Base-by-base conservation (phyloP, 257 asterid species). In the Verbena officinalis region DNA sequence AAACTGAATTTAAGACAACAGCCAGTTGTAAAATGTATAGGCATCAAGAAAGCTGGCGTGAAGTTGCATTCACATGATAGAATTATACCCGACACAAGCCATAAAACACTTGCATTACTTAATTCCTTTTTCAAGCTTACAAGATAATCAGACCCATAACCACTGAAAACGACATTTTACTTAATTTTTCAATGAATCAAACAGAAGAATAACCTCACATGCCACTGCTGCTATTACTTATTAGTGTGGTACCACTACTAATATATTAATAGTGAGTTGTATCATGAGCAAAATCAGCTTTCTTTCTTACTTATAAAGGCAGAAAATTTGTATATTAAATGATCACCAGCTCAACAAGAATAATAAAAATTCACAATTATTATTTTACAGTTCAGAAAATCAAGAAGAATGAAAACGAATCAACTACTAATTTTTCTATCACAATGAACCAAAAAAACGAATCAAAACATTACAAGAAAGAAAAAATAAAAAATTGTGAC, bases 301-400 rank as follows among this genome's bases (percentile, higher is more conserved):
- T 31, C 4, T 51, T 27, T 20, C 36, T 52, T 33, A 0, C 43
- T n/a, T 16, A 51, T 17, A 24, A 53, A 62, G 70, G 16, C 16
- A 30, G 20, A 23, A 33, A 54, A 23, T 15, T 31, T n/a, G n/a
- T 43, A 74, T 43, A 19, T 40, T 53, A n/a, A 30, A 64, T 60
- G 27, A 1, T 31, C 49, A 73, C 67, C 82, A 77, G 49, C 79
- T 74, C 75, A 74, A 43, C 71, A 59, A 51, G 65, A 59, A 68
- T 65, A n/a, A n/a, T n/a, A n/a, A n/a, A 71, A 72, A 60, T 43
- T 44, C 34, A 61, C 34, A 65, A 55, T n/a, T 49, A 67, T 59
- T 68, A 73, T 65, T 73, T 70, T 58, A 73, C 81, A 67, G 64
- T 70, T 75, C 79, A 75, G 60, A 20, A 71, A 54, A 78, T 33